Evolutionary conservation across 306 rosid species (phyloP).

Genomic region (Glycine soja): DNA sequence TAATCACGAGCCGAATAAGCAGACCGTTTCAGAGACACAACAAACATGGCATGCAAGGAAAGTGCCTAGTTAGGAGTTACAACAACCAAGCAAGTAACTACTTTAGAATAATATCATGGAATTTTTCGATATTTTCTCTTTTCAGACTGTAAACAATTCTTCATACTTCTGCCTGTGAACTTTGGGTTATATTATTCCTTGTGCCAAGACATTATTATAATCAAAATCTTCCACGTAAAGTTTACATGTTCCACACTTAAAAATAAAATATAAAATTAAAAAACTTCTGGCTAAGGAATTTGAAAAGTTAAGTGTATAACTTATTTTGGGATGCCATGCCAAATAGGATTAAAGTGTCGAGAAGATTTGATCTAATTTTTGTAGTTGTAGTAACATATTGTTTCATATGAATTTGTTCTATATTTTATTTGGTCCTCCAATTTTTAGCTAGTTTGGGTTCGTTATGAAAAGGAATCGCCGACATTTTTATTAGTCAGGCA

Average conservation of each 20-base stretch:
- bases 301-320: not conserved
- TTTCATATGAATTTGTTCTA: not conserved
- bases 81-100: conserved; percentile 3
- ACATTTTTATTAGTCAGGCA: not conserved
- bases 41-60: conserved; percentile 23
- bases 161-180: not conserved
- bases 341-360: not conserved
- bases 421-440: not conserved
- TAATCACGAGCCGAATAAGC: not conserved
- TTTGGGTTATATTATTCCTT: conserved; percentile 3
- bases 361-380: not conserved
- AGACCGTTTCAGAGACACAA: not conserved
- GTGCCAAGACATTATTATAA: not conserved
- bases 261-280: too few relatives aligned
- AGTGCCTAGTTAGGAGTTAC: conserved; percentile 19
- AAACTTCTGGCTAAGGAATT: not conserved
- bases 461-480: conserved; percentile 10
- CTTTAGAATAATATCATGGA: conserved; percentile 7
- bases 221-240: not conserved
- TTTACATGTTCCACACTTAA: not conserved
- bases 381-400: not conserved
- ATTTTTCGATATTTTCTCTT: not conserved
- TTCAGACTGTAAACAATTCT: not conserved
- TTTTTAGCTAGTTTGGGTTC: not conserved
- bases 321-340: not conserved